These are phyloP conservation scores for Phytophthora pistaciae DNA, from an alignment of 352 stramenopile species.

Conservation along the genomic window DNA sequence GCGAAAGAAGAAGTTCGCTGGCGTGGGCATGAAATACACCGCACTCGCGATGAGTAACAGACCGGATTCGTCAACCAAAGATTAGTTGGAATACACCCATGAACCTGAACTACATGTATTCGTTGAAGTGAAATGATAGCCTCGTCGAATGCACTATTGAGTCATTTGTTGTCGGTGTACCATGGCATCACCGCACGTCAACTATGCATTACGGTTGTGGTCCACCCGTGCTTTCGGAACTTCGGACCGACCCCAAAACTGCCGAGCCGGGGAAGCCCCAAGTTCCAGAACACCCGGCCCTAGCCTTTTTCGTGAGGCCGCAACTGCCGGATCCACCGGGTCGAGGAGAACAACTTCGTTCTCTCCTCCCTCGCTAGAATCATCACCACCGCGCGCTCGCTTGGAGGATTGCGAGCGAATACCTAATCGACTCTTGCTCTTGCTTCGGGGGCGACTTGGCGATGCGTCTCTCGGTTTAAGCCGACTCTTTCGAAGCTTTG, in stretches of 20 bases:
- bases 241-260: too few relatives aligned
- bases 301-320: conserved; percentile 3
- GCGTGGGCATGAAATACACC: conserved; percentile 85
- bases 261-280: background rate
- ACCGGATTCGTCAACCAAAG: conserved; percentile 25
- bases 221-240: conserved; percentile 2
- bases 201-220: conserved; percentile 2
- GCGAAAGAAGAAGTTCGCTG: conserved; percentile 80
- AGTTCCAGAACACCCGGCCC: background rate
- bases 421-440: conserved; percentile 5
- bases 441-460: background rate
- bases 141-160: background rate
- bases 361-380: conserved; percentile 1
- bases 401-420: background rate
- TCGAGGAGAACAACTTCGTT: background rate
- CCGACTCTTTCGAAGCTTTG: background rate
- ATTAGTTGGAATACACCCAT: conserved; percentile 12
- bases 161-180: background rate
- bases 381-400: background rate
- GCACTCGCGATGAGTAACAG: conserved; percentile 81
- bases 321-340: background rate
- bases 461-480: background rate
- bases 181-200: background rate
- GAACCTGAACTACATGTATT: background rate
- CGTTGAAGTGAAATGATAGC: background rate